phyloP scores from a whole-genome alignment of 805 yeast genomes.

The Suhomyces pyralidae region DNA sequence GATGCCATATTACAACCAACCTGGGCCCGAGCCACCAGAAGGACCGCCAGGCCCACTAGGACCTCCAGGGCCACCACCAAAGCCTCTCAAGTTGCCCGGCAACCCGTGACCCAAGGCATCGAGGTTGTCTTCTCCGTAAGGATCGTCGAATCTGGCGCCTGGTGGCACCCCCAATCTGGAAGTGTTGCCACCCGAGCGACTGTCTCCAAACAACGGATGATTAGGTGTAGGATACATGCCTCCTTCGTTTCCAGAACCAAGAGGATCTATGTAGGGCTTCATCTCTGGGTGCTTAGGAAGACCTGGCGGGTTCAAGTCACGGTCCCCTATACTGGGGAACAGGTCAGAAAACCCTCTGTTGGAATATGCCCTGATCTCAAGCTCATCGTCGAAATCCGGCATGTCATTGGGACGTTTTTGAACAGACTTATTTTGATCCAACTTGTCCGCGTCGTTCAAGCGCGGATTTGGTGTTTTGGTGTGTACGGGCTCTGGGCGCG shows the following conservation, averaged over 20 bases:
- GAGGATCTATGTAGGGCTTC: constrained; percentile 45
- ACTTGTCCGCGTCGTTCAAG: constrained; percentile 4
- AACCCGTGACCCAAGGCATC: constrained; percentile 45
- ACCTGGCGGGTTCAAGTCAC: constrained; percentile 50
- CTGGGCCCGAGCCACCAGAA: constrained; percentile 8
- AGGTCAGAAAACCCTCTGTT: constrained; percentile 5
- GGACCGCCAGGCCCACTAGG: constrained; percentile 7
- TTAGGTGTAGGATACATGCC: constrained; percentile 55
- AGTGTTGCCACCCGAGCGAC: constrained; percentile 16
- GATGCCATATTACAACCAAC: background rate
- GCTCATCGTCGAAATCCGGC: constrained; percentile 56
- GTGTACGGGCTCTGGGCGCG: background rate
- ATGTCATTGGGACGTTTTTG: constrained; percentile 30
- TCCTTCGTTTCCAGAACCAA: constrained; percentile 29
- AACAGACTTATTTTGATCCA: background rate
- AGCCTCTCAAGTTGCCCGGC: constrained; percentile 36
- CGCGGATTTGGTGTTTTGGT: constrained; percentile 2
- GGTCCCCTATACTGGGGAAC: constrained; percentile 43
- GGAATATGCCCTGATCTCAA: constrained; percentile 29
- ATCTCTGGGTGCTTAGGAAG: constrained; percentile 40
- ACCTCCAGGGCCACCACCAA: constrained; percentile 7
- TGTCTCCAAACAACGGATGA: constrained; percentile 50
- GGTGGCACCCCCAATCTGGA: constrained; percentile 38
- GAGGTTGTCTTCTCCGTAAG: constrained; percentile 43
- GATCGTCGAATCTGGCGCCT: constrained; percentile 54